phyloP scores from a whole-genome alignment of 495 filamentous ascomycete genomes.

The Daldinia decipiens region DNA sequence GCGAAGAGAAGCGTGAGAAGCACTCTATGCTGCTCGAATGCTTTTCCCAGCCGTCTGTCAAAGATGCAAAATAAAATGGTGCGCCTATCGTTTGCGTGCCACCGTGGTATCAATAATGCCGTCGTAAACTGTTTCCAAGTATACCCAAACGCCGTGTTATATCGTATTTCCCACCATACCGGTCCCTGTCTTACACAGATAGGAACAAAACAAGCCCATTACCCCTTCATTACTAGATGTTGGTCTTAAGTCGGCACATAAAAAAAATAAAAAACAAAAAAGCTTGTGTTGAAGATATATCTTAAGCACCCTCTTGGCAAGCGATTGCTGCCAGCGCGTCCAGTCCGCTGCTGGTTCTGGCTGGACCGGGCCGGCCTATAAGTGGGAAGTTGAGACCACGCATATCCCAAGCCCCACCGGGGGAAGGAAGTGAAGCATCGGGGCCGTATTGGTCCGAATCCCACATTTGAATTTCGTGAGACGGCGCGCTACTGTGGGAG shows the following conservation, averaged over 20 bases:
- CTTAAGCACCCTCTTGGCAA: conserved; percentile 52
- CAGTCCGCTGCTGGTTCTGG: conserved; percentile 52
- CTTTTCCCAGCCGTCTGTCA: conserved; percentile 41
- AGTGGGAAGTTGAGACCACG: conserved; percentile 54
- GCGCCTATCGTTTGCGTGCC: conserved; percentile 49
- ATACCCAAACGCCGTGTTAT: conserved; percentile 41
- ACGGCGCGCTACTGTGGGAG: conserved; percentile 35
- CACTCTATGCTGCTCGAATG: conserved; percentile 36
- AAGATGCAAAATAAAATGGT: conserved; percentile 44
- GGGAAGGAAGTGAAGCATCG: conserved; percentile 45
- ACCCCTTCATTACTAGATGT: conserved; percentile 36
- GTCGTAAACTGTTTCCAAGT: conserved; percentile 29
- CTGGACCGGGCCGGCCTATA: conserved; percentile 49
- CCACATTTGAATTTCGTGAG: conserved; percentile 49
- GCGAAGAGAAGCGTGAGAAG: conserved; percentile 27
- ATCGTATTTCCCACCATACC: conserved; percentile 27
- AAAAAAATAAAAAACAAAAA: conserved; percentile 18
- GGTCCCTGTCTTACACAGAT: conserved; percentile 19
- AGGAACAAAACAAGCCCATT: conserved; percentile 27
- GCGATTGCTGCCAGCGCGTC: conserved; percentile 56
- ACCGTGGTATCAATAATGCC: conserved; percentile 48
- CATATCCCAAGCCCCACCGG: conserved; percentile 56
- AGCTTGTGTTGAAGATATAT: not conserved
- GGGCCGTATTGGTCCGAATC: conserved; percentile 41
- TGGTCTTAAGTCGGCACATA: conserved; percentile 11